Conservation (phyloP, 2,329 filamentous ascomycete species). For the Epichloe hybrida region DNA sequence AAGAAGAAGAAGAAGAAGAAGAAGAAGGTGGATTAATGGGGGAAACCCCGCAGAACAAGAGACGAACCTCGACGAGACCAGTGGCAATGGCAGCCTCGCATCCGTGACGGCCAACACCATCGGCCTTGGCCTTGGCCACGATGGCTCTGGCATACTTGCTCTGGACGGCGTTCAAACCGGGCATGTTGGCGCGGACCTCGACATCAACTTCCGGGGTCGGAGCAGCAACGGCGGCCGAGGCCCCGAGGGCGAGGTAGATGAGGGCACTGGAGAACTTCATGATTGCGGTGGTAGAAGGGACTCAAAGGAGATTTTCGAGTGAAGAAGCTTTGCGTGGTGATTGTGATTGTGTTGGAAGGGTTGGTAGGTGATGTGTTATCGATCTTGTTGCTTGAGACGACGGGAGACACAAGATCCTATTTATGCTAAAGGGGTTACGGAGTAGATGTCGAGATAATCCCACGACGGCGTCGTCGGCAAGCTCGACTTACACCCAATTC, state of each 20-base stretch:
- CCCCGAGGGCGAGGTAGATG: neutral
- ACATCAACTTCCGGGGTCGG: neutral
- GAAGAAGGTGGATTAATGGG: neutral
- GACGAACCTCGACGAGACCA: constrained; percentile 10
- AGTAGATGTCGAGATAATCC: neutral
- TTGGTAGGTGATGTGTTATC: no score
- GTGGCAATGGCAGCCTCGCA: constrained; percentile 11
- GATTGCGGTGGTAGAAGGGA: neutral
- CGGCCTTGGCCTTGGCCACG: constrained; percentile 8
- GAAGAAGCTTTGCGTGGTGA: neutral
- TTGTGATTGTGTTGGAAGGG: neutral
- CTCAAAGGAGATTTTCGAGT: neutral
- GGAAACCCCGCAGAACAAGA: neutral
- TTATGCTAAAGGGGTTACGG: neutral
- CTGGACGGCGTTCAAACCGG: constrained; percentile 10
- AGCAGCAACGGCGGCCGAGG: neutral
- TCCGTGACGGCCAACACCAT: constrained; percentile 9
- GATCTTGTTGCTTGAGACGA: no score
- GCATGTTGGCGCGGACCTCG: constrained; percentile 7
- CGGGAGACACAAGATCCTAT: neutral
- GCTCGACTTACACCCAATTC: neutral
- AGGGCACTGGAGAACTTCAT: constrained; percentile 6
- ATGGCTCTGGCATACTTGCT: constrained; percentile 10
- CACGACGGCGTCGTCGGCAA: neutral
- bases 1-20: neutral